Evolutionary conservation across 2,329 filamentous ascomycete species (phyloP), one percentile per base, ranked within the genome.

Genomic region (Claviceps pazoutovae): DNA sequence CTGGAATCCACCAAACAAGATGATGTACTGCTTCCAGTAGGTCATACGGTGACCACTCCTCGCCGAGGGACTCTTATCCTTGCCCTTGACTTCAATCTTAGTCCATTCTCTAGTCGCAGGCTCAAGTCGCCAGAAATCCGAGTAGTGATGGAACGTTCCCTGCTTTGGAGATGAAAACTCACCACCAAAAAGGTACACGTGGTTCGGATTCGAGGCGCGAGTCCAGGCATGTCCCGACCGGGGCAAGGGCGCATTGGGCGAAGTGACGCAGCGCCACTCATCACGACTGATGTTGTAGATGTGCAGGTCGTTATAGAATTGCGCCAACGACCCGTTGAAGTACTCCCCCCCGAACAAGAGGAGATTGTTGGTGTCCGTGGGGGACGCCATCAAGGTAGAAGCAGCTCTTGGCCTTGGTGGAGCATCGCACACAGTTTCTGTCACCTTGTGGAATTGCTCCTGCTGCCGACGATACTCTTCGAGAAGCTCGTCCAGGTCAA

Each of bases 91-190:
- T 66, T 98, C 93, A 37, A 98, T 74, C 55, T 90, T 85, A 52
- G 82, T 86, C 93, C 93, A 98, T 71, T 98, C 93, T 60, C 89
- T 78, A 7, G 80, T 83, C 8, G 76, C 78, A 0, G 91, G 86
- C 63, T 97, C 90, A 44, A 97, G 77, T 48, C 85, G 78, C 91
- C 93, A 98, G 66, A 98, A 97, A 70, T 97, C 93, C 62, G 95
- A 95, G 71, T 98, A 98, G 68, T 98, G 93, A 67, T 98, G 96
- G 63, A 98, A 98, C 0, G 91, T 97, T 4, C 93, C 93, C 68
- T 97, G 93, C 65, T 96, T 97, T 2, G 93, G 93, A 30, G 85
- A 91, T 53, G 87, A 94, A 67, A 98, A 98, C 69, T 98, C 93
- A 55, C 91, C 93, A 57, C 93, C 93, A 62, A 97, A 97, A 16